Base-by-base conservation (phyloP, 2,329 filamentous ascomycete species). In the Fusarium sororula region DNA sequence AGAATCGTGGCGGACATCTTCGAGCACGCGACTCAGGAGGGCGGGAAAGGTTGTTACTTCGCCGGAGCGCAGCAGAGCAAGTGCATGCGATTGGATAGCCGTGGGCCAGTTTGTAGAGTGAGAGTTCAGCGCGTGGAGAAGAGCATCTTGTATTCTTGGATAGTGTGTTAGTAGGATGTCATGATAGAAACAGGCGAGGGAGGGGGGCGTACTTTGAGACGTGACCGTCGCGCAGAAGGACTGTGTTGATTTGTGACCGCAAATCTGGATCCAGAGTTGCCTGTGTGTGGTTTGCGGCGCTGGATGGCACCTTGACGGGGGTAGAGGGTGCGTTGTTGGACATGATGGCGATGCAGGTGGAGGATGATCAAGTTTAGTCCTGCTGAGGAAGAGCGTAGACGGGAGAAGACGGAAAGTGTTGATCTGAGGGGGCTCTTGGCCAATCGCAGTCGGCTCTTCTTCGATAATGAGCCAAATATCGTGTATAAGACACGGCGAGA, bases 21-120 rank as follows among this genome's bases (percentile, higher is more conserved):
- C 88, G 75, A 92, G 84, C 26, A 92, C 87, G 68, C 88, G 88
- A 59, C 84, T 82, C 70, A 92, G 85, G 37, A 92, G 88, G n/a
- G 85, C 85, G 5, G 90, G 90, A 79, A 91, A 92, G 10, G 87
- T 90, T 28, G 85, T 86, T 55, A 87, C 85, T 70, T 91, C 87
- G 80, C 89, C 89, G 50, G 85, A 87, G 70, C 90, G 90, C 30
- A 92, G 86, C 73, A 92, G 87, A 26, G 85, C 74, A 39, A 91
- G 86, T 44, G 90, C 90, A 81, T 91, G 90, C 62, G 83, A 81
- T 77, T 91, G 89, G 71, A 92, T 83, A 55, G 83, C 77, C 17
- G 90, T 90, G 5, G 90, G 90, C 90, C 90, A 92, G 84, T 92
- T 90, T 72, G 86, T 83, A 9, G 84, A 80, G 81, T 91, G 85